Base-by-base conservation (phyloP, 2,329 filamentous ascomycete genomes). In the Cytospora mali region DNA sequence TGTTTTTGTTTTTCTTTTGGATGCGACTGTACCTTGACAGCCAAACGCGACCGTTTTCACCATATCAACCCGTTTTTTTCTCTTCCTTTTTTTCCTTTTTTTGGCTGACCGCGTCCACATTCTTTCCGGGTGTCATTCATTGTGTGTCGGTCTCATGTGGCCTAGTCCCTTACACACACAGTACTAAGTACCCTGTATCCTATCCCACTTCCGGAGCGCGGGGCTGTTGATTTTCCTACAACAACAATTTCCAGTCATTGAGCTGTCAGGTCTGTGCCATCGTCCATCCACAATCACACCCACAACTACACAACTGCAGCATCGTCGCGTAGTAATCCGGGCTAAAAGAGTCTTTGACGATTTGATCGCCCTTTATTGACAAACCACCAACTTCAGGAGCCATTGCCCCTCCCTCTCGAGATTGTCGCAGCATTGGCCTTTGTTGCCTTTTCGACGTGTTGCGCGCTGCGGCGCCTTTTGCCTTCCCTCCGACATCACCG, bases 391-490 rank as follows among this genome's bases (percentile, higher is more conserved):
- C 42, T 46, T 13, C 42, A 46, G 42, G 21, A 21, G 21, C 42
- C 42, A n/a, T 23, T 46, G 42, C 51, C 11, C 27, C 27, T 42
- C 18, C 56, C 31, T 28, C 29, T 23, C 46, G 11, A 59, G 48
- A 48, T 56, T 61, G 61, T 46, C 28, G 58, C 61, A 46, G 49
- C 46, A 51, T 59, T 62, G 50, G 46, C 53, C 62, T 54, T 46
- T 54, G 50, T 31, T 52, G 55, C 35, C 29, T 33, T 52, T 49
- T 52, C 58, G 25, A 56, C 51, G 53, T 60, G 55, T 62, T 62
- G 64, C 46, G 64, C 64, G 64, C 64, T 64, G 57, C 64, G 64
- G 64, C 64, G 64, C 64, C 58, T 60, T 49, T 64, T 56, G 64
- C 52, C 48, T 62, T 49, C 61, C 59, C 31, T 33, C 48, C 51